These are phyloP conservation scores for Salvia sclarea DNA, from an alignment of 305 asterid genomes.

Conservation along the genomic window DNA sequence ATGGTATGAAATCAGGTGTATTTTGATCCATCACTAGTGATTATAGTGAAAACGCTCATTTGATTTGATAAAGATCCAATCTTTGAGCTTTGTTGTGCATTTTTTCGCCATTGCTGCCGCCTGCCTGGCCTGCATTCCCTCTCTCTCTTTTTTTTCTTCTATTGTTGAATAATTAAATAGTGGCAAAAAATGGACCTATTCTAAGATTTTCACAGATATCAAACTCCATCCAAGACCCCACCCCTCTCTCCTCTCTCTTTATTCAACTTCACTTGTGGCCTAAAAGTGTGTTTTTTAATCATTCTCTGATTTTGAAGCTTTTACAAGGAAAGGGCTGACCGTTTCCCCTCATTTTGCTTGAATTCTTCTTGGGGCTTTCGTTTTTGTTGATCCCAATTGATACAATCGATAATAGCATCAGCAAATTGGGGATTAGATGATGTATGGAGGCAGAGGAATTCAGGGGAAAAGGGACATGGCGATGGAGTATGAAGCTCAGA, in stretches of 20 bases:
- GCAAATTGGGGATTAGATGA: too few relatives aligned
- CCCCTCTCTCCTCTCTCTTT: neutral
- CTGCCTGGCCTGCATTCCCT: slow-evolving; percentile 9
- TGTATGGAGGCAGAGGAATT: slow-evolving; percentile 41
- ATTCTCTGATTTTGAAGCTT: slow-evolving; percentile 13
- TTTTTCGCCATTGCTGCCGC: neutral
- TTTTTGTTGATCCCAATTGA: too few relatives aligned
- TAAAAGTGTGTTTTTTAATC: slow-evolving; percentile 13
- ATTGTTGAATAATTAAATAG: neutral
- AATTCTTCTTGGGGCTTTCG: neutral
- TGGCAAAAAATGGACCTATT: slow-evolving; percentile 18
- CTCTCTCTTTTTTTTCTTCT: too few relatives aligned
- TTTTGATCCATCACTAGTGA: neutral
- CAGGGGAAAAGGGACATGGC: slow-evolving; percentile 38
- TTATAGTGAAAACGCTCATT: neutral
- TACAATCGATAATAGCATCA: too few relatives aligned
- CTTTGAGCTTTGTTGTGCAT: neutral
- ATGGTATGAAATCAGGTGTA: neutral
- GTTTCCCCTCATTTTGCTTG: slow-evolving; percentile 2
- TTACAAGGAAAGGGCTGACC: slow-evolving; percentile 2
- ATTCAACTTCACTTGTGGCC: neutral
- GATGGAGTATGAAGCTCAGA: slow-evolving; percentile 49
- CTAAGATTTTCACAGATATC: neutral
- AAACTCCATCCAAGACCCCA: slow-evolving; percentile 20
- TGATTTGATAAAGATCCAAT: slow-evolving; percentile 34